Conservation (phyloP, 441 rosid genomes). For the Populus hybrid region DNA sequence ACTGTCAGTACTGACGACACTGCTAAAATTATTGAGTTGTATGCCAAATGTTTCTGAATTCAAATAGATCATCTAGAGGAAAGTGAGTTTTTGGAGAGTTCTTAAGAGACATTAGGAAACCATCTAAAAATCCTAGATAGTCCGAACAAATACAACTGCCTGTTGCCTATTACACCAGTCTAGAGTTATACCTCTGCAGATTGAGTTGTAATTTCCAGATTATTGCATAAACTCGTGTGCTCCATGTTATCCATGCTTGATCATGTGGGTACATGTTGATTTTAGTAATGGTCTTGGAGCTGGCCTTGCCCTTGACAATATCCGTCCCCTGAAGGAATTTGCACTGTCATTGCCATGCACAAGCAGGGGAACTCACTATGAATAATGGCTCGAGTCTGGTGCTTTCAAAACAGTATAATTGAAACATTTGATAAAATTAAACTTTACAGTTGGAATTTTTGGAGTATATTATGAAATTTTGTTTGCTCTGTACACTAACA, state of each 20-base stretch:
- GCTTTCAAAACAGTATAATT: neutral
- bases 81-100: neutral
- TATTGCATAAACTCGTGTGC: no score
- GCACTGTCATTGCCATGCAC: neutral
- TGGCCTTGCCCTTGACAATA: neutral
- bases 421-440: slow-evolving; percentile 1
- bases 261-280: neutral
- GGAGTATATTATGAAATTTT: neutral
- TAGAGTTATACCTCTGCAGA: neutral
- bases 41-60: neutral
- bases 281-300: neutral
- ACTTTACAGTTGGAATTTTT: neutral
- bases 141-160: neutral
- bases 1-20: neutral
- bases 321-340: neutral
- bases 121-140: neutral
- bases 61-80: neutral
- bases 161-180: neutral
- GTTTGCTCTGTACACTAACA: neutral
- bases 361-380: neutral
- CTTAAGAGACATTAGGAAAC: neutral
- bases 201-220: neutral
- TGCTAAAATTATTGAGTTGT: neutral
- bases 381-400: neutral
- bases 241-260: neutral